Evolutionary conservation across 805 yeast genomes (phyloP).

Genomic region (Yarrowia porcina): DNA sequence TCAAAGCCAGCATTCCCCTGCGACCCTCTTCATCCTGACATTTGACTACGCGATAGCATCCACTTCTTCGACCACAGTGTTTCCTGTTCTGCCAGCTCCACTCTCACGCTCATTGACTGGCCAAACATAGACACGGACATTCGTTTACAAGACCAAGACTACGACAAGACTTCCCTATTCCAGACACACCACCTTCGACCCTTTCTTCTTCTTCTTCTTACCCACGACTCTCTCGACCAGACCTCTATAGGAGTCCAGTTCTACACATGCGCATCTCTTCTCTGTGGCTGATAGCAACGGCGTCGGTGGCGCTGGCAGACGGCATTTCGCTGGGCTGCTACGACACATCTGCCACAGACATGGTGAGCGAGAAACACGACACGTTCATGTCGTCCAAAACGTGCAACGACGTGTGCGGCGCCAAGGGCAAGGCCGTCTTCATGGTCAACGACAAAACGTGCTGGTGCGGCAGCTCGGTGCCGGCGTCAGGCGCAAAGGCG

Average conservation of each 20-base stretch:
- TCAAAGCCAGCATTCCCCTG: constrained; percentile 19
- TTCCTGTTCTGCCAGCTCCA: neutral
- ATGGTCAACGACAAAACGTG: constrained; percentile 50
- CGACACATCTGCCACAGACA: neutral
- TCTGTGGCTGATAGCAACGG: neutral
- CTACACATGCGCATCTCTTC: neutral
- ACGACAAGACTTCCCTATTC: too few species aligned
- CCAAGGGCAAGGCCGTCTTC: constrained; percentile 5
- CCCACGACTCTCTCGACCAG: too few species aligned
- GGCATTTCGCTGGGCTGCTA: constrained; percentile 13
- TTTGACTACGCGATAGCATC: neutral
- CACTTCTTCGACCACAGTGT: neutral
- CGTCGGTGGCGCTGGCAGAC: constrained; percentile 5
- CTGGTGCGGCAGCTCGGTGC: constrained; percentile 58
- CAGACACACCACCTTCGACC: too few species aligned
- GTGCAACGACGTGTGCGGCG: neutral
- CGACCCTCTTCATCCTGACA: constrained; percentile 17
- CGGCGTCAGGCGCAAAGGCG: constrained; percentile 39
- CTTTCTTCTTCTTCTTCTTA: too few species aligned
- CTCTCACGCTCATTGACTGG: too few species aligned
- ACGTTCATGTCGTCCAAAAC: constrained; percentile 3
- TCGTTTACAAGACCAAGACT: too few species aligned
- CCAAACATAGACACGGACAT: too few species aligned
- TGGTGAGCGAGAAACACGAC: neutral
- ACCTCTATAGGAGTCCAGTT: neutral